Evolutionary conservation across 768 basidiomycete genomes (phyloP).

Genomic region (Suillus clintonianus): DNA sequence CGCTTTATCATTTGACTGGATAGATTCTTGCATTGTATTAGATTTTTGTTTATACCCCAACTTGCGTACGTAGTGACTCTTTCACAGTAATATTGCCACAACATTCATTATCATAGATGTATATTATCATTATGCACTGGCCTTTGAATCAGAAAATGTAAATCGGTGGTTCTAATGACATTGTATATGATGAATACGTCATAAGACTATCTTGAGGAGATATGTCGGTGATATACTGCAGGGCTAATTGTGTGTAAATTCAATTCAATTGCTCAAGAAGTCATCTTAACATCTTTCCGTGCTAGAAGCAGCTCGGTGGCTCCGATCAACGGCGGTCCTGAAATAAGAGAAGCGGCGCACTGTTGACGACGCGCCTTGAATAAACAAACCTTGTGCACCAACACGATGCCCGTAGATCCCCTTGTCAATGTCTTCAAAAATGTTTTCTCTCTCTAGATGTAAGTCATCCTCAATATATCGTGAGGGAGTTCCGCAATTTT

Average conservation of each 20-base stretch:
- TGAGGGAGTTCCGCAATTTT: too few species aligned
- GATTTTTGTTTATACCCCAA: background rate
- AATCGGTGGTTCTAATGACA: background rate
- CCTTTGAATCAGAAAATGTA: background rate
- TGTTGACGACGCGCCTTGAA: background rate
- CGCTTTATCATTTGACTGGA: background rate
- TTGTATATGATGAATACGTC: background rate
- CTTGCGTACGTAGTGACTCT: background rate
- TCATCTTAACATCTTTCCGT: background rate
- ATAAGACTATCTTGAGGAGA: background rate
- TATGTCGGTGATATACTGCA: background rate
- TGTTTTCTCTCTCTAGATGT: too few species aligned
- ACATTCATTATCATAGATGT: background rate
- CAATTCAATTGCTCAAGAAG: background rate
- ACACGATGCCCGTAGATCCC: too few species aligned
- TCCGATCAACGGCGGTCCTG: background rate
- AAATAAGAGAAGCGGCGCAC: background rate
- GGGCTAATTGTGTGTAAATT: background rate
- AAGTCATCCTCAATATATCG: too few species aligned
- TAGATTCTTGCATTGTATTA: slow-evolving; percentile 4
- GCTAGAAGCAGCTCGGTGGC: background rate
- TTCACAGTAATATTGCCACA: background rate
- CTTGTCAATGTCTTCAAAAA: too few species aligned
- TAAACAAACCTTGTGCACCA: background rate
- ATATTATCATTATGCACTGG: background rate